A percentile compares a stretch with the other conserved stretches of the same genome.
Conservation (phyloP, 257 asterid genomes). For the Primulina huaijiensis region DNA sequence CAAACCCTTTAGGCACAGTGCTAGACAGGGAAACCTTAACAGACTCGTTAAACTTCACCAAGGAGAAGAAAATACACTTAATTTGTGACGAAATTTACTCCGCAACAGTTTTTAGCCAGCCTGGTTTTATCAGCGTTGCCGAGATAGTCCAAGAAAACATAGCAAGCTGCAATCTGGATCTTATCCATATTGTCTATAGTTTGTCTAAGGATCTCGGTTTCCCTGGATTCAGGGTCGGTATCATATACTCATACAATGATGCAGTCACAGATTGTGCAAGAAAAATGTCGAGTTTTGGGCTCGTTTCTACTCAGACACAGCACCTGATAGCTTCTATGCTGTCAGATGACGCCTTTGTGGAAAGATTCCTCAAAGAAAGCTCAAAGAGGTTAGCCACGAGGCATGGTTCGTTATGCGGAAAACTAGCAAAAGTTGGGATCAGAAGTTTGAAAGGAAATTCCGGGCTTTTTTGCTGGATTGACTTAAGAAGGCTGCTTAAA, state of each 20-base stretch:
- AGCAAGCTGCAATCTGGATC: conserved; percentile 37
- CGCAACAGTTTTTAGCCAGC: conserved; percentile 71
- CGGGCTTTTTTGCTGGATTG: conserved; percentile 75
- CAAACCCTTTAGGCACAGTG: conserved; percentile 80
- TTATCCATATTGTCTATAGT: conserved; percentile 76
- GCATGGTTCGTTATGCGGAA: conserved; percentile 37
- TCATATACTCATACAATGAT: conserved; percentile 74
- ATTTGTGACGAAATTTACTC: conserved; percentile 91
- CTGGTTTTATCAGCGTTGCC: conserved; percentile 63
- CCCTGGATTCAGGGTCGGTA: conserved; percentile 82
- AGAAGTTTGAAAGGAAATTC: conserved; percentile 54
- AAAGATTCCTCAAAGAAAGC: conserved; percentile 44
- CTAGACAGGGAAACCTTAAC: conserved; percentile 49
- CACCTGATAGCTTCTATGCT: conserved; percentile 59
- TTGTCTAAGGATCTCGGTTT: conserved; percentile 83
- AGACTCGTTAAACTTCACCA: conserved; percentile 41
- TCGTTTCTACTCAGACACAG: conserved; percentile 83
- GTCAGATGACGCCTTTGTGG: conserved; percentile 56
- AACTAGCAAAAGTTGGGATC: conserved; percentile 54
- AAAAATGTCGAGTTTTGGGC: conserved; percentile 84
- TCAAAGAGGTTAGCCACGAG: conserved; percentile 45
- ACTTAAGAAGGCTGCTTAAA: conserved; percentile 48
- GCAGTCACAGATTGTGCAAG: conserved; percentile 49
- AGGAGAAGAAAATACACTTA: conserved; percentile 55
- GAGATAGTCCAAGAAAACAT: conserved; percentile 47